A percentile compares a stretch with the other conserved stretches of the same genome.
Conservation (phyloP, 1,284 basidiomycete species). For the Salmacisia buchloeana region DNA sequence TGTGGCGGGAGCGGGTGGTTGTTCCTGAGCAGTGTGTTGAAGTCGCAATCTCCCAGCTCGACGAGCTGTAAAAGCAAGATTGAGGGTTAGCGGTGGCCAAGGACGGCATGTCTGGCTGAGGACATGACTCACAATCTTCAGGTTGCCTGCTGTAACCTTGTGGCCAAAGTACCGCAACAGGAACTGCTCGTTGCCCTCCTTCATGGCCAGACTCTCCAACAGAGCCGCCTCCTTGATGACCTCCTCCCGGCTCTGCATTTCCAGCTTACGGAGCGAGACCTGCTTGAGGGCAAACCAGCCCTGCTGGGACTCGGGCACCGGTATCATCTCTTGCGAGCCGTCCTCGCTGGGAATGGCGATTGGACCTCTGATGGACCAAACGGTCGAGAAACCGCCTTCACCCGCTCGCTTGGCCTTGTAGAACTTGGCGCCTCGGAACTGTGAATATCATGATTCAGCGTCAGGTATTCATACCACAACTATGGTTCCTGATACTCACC, state of each 20-base stretch:
- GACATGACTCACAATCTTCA: conserved; percentile 32
- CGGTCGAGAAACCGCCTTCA: conserved; percentile 47
- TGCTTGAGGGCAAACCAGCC: conserved; percentile 49
- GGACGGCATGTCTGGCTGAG: background rate
- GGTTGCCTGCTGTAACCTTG: conserved; percentile 35
- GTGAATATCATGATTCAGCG: background rate
- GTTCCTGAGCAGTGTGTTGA: conserved; percentile 32
- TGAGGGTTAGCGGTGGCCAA: background rate
- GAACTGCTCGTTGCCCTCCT: conserved; percentile 38
- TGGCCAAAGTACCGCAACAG: conserved; percentile 48
- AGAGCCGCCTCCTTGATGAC: conserved; percentile 46
- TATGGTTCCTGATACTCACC: too few species aligned
- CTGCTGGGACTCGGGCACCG: conserved; percentile 38
- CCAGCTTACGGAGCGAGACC: conserved; percentile 44
- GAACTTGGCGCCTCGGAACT: conserved; percentile 42
- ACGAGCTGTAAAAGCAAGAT: conserved; percentile 22
- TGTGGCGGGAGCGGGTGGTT: conserved; percentile 29
- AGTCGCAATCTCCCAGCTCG: conserved; percentile 47
- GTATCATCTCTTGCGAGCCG: conserved; percentile 3
- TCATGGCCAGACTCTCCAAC: conserved; percentile 34
- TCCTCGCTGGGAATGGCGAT: conserved; percentile 23
- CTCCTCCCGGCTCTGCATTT: conserved; percentile 42
- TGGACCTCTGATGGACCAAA: conserved; percentile 44
- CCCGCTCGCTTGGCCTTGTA: conserved; percentile 37
- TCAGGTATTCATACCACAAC: background rate